A percentile compares a stretch with the other conserved stretches of the same genome.
These are phyloP conservation scores for Amphichorda felina DNA, from an alignment of 2,329 filamentous ascomycete species.

Conservation along the genomic window DNA sequence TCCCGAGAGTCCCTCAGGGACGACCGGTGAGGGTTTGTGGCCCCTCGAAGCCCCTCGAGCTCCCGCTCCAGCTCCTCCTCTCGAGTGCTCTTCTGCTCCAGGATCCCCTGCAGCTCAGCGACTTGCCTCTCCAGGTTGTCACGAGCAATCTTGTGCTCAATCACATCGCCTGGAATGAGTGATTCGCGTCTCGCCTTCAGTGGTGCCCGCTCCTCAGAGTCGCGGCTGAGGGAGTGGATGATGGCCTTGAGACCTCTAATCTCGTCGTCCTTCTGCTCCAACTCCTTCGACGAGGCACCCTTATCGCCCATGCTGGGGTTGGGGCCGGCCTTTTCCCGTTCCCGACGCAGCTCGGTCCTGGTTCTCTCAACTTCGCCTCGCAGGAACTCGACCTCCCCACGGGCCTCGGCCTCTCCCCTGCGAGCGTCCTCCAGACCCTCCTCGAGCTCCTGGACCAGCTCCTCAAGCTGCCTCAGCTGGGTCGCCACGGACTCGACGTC, in stretches of 20 bases:
- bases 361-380: slow-evolving; percentile 90
- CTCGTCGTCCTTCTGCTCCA: slow-evolving; percentile 94
- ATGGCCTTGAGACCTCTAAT: slow-evolving; percentile 95
- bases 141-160: slow-evolving; percentile 18
- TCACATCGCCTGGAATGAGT: slow-evolving; percentile 18
- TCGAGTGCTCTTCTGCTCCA: slow-evolving; percentile 59
- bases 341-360: slow-evolving; percentile 73
- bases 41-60: slow-evolving; percentile 52
- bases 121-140: slow-evolving; percentile 74
- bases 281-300: slow-evolving; percentile 45
- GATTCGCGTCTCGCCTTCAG: slow-evolving; percentile 12
- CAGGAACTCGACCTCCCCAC: slow-evolving; percentile 91
- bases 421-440: slow-evolving; percentile 93
- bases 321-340: slow-evolving; percentile 61
- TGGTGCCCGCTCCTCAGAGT: slow-evolving; percentile 38
- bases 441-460: slow-evolving; percentile 91
- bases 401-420: slow-evolving; percentile 86
- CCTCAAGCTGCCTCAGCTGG: slow-evolving; percentile 90
- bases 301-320: slow-evolving; percentile 5
- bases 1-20: slow-evolving; percentile 56
- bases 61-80: slow-evolving; percentile 85
- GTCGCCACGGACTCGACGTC: slow-evolving; percentile 86
- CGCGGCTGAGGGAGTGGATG: slow-evolving; percentile 86
- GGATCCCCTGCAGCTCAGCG: slow-evolving; percentile 58
- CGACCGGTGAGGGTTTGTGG: slow-evolving; percentile 31